Percentiles rank a stretch among this genome's conserved stretches.
Conservation (phyloP, 1,284 basidiomycete species). For the Tilletia caries region DNA sequence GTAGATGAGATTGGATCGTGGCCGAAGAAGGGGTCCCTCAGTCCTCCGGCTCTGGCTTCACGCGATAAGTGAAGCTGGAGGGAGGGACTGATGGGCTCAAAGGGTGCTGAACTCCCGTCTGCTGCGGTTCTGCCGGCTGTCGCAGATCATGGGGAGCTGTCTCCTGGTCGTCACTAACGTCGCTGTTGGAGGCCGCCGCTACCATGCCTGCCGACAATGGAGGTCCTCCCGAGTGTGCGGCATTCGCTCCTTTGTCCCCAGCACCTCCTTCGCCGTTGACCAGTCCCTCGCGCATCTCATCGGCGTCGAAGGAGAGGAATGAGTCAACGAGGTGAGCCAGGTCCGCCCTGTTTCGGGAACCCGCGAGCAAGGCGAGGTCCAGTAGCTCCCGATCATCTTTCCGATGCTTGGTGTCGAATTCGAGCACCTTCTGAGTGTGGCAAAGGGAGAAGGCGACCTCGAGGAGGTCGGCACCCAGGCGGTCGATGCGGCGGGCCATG, state of each 20-base stretch:
- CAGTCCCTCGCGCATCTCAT: too few relatives aligned
- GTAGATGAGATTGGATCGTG: too few relatives aligned
- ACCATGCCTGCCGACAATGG: background rate
- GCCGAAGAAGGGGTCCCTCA: too few relatives aligned
- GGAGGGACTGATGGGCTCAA: too few relatives aligned
- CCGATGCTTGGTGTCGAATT: background rate
- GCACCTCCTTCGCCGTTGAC: too few relatives aligned
- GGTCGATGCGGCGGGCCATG: constrained; percentile 2
- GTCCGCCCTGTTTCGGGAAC: background rate
- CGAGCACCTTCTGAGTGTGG: background rate
- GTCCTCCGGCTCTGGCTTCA: background rate
- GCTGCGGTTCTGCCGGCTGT: background rate
- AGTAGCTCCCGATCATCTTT: background rate
- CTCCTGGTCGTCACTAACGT: background rate
- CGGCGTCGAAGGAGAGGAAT: too few relatives aligned
- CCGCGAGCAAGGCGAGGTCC: background rate
- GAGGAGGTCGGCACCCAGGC: background rate
- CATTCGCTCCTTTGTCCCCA: too few relatives aligned
- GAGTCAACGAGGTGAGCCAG: too few relatives aligned
- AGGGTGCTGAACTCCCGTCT: too few relatives aligned
- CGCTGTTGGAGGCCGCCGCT: background rate
- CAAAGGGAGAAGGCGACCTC: background rate
- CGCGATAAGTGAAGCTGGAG: background rate
- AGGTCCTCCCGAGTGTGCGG: too few relatives aligned
- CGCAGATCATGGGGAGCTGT: background rate